phyloP scores from a whole-genome alignment of 2,329 filamentous ascomycete genomes.

The Chalara sp. region DNA sequence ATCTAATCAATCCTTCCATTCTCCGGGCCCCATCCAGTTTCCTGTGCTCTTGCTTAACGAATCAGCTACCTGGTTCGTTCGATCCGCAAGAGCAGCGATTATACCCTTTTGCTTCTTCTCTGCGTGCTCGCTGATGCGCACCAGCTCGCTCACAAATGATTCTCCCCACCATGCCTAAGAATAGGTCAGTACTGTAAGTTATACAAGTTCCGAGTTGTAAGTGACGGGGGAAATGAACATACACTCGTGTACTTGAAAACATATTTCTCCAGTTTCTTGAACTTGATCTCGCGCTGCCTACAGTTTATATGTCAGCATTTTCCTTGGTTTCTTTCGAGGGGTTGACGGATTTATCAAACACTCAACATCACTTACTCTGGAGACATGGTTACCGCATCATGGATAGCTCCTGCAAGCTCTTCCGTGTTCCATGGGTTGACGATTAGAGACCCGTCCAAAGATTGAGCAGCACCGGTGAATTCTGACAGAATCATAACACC shows the following conservation, averaged over 20 bases:
- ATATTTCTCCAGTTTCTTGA: constrained; percentile 86
- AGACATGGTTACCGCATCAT: constrained; percentile 95
- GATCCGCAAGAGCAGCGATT: neutral
- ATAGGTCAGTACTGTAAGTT: neutral
- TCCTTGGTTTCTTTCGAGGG: too few relatives aligned
- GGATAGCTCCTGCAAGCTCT: constrained; percentile 85
- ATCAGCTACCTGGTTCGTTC: neutral
- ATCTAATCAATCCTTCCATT: neutral
- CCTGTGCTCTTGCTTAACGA: neutral
- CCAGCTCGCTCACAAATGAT: constrained; percentile 81
- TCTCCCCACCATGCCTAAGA: constrained; percentile 78
- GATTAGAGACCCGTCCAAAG: constrained; percentile 84
- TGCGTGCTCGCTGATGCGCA: constrained; percentile 25
- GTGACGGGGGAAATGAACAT: neutral
- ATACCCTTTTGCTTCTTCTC: constrained; percentile 23
- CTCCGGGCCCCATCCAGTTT: neutral
- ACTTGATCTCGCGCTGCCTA: constrained; percentile 70
- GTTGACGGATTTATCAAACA: too few relatives aligned
- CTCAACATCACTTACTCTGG: constrained; percentile 45
- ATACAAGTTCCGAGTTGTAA: too few relatives aligned
- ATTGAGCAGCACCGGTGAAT: constrained; percentile 93
- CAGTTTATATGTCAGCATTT: too few relatives aligned
- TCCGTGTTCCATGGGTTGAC: constrained; percentile 99
- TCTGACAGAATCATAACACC: constrained; percentile 94
- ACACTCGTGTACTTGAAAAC: constrained; percentile 94